Percentiles rank a stretch among this genome's conserved stretches.
Conservation (phyloP, 2,329 filamentous ascomycete genomes). For the Arthroderma uncinatum region DNA sequence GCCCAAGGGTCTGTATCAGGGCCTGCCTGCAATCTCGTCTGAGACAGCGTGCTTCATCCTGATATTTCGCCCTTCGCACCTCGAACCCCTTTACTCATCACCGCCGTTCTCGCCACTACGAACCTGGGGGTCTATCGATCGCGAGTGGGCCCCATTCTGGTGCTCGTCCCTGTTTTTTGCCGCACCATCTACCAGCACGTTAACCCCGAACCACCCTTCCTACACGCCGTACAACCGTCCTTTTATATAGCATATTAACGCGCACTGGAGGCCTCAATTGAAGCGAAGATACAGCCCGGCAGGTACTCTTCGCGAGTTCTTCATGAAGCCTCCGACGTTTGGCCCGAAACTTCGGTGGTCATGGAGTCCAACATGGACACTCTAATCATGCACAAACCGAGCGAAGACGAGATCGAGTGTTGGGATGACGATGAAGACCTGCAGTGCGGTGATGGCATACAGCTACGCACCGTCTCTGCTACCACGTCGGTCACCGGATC, state of each 20-base stretch:
- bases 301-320: slow-evolving; percentile 5
- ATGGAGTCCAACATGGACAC: slow-evolving; percentile 27
- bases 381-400: slow-evolving; percentile 24
- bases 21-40: neutral
- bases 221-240: neutral
- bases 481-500: slow-evolving; percentile 36
- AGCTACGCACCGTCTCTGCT: slow-evolving; percentile 36
- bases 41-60: neutral
- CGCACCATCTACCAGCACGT: neutral
- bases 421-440: slow-evolving; percentile 42
- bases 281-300: neutral
- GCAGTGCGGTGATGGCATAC: slow-evolving; percentile 37
- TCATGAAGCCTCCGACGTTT: slow-evolving; percentile 6
- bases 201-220: neutral
- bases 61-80: neutral
- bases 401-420: slow-evolving; percentile 34
- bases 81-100: neutral
- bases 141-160: neutral
- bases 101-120: neutral
- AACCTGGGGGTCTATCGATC: neutral
- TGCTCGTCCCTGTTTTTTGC: neutral
- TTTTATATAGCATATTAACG: neutral
- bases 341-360: slow-evolving; percentile 1
- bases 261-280: neutral
- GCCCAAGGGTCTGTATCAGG: slow-evolving; percentile 5